phyloP scores from a whole-genome alignment of 225 moss, liverwort and hornwort genomes.

The Physcomitrium patens region DNA sequence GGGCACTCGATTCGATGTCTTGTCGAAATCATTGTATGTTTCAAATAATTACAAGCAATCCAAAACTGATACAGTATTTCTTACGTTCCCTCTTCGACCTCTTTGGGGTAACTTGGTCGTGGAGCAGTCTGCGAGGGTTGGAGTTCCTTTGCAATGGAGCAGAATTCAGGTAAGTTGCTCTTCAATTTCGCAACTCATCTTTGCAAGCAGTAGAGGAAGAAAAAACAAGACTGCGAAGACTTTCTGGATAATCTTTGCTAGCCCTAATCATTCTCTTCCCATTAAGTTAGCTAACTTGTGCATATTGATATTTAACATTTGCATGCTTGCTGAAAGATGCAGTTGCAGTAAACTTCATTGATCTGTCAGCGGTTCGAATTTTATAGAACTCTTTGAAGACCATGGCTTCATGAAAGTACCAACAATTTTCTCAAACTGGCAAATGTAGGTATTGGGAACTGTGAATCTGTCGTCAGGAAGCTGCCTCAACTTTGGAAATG shows the following conservation, averaged over 20 bases:
- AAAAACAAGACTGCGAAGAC: background rate
- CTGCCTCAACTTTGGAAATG: constrained; percentile 62
- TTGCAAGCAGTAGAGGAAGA: background rate
- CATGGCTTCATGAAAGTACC: background rate
- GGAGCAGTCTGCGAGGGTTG: constrained; percentile 59
- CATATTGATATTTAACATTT: background rate
- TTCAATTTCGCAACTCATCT: background rate
- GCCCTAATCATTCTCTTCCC: background rate
- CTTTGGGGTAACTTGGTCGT: constrained; percentile 68
- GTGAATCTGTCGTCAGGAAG: constrained; percentile 55
- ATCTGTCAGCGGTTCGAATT: background rate
- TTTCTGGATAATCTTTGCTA: background rate
- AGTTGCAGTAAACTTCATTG: background rate
- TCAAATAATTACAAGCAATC: constrained; percentile 63
- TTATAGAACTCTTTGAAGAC: background rate
- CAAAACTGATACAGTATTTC: constrained; percentile 68
- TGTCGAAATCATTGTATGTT: constrained; percentile 53
- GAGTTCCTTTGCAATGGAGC: constrained; percentile 76
- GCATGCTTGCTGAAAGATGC: constrained; percentile 1
- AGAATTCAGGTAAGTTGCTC: constrained; percentile 67
- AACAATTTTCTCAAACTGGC: constrained; percentile 13
- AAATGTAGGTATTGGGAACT: constrained; percentile 57
- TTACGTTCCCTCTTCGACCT: constrained; percentile 69
- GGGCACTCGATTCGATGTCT: constrained; percentile 69
- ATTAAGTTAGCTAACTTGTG: background rate